Base-by-base conservation (phyloP, 805 yeast species). In the Starmerella bombi region DNA sequence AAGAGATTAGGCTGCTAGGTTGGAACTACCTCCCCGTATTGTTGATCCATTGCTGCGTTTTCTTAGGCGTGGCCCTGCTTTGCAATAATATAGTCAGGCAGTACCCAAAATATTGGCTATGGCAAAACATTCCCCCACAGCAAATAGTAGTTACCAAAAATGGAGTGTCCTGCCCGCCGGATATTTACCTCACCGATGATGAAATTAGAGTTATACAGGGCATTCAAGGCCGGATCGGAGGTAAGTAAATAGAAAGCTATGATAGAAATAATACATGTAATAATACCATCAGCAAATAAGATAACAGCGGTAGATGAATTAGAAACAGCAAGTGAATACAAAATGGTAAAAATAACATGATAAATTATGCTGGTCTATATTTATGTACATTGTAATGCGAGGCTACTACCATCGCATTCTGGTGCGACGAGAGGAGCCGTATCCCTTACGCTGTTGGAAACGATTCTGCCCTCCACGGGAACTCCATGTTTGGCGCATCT, bases 21-120 rank as follows among this genome's bases (percentile, higher is more conserved):
- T 77, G 83, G 84, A 72, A 77, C 72, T 75, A 69, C 49, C 50
- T 77, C 22, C 77, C 79, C 0, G 65, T 61, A 0, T 77, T 75
- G 40, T 39, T 77, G 3, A 60, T 75, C 1, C 64, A 72, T 3
- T 61, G 70, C 2, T 54, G 69, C 3, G 55, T 76, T 32, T 69
- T 74, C 43, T 50, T 72, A 7, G 54, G 60, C 2, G 70, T 71
- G 1, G 77, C 78, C 0, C 60, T 69, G 32, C 56, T 77, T 6
- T 63, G 71, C 3, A 73, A 77, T 35, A 77, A 76, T 48, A 51
- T 77, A 1, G 41, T 69, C 3, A 54, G 78, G 36, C 53, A 54
- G 32, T 77, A 75, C 50, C 83, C 83, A 1, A 55, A 54, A 2
- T 72, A 62, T 52, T 77, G 82, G 81, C 32, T 45, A 12, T 72